phyloP scores from a whole-genome alignment of 768 basidiomycete genomes.

The Chalciporus chontae region DNA sequence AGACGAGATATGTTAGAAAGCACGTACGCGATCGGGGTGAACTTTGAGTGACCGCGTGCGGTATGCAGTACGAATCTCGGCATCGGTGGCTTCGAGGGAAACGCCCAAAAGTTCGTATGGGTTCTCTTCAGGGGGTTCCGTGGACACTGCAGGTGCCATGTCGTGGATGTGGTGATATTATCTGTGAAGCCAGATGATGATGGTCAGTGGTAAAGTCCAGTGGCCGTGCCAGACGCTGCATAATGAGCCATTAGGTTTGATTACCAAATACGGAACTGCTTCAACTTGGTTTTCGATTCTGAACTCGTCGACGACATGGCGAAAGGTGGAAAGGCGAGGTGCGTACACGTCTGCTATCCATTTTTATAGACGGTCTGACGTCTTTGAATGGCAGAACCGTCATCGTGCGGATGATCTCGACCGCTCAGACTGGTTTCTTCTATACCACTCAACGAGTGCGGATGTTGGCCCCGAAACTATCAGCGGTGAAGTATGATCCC shows the following conservation, averaged over 20 bases:
- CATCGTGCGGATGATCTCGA: slow-evolving; percentile 85
- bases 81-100: slow-evolving; percentile 62
- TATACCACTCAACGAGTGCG: slow-evolving; percentile 81
- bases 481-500: slow-evolving; percentile 92
- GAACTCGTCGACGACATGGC: slow-evolving; percentile 41
- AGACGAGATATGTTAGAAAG: slow-evolving; percentile 7
- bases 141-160: slow-evolving; percentile 25
- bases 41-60: slow-evolving; percentile 78
- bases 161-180: not conserved
- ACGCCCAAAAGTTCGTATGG: slow-evolving; percentile 73
- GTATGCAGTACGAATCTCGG: slow-evolving; percentile 78
- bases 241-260: too few species aligned
- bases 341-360: not conserved
- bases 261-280: slow-evolving; percentile 10
- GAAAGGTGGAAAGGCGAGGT: slow-evolving; percentile 61
- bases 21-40: slow-evolving; percentile 78
- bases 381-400: slow-evolving; percentile 52
- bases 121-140: slow-evolving; percentile 61
- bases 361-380: not conserved
- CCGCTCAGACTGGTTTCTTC: slow-evolving; percentile 89
- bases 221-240: too few species aligned
- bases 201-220: not conserved
- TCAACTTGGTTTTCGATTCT: not conserved
- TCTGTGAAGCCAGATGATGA: not conserved
- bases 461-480: slow-evolving; percentile 64